Evolutionary conservation across 129 eudicot species (phyloP).

Genomic region (Glebionis coronaria): DNA sequence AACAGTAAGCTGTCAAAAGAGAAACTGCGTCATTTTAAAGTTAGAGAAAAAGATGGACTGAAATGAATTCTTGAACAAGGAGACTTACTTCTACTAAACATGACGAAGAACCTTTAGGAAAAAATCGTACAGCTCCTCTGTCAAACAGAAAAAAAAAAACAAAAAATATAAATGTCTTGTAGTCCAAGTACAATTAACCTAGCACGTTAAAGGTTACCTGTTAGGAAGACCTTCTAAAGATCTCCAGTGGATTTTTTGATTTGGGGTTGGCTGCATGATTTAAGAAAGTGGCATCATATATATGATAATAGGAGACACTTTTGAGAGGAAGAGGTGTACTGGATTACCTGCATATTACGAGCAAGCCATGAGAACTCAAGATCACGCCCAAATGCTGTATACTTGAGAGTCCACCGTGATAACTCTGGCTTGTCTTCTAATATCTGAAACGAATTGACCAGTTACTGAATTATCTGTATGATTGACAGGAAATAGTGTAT

Average conservation of each 20-base stretch:
- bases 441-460: constrained; percentile 44
- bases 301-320: constrained; percentile 4
- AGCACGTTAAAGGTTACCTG: constrained; percentile 43
- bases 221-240: constrained; percentile 95
- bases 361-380: constrained; percentile 99
- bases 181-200: not conserved
- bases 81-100: constrained; percentile 84
- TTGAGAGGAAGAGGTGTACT: not conserved
- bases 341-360: constrained; percentile 88
- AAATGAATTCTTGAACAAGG: constrained; percentile 16
- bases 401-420: constrained; percentile 94
- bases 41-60: constrained; percentile 2
- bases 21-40: not conserved
- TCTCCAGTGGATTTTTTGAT: constrained; percentile 98
- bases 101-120: constrained; percentile 76
- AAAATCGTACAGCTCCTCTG: constrained; percentile 98
- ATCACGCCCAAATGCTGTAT: constrained; percentile 86
- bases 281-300: constrained; percentile 9
- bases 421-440: constrained; percentile 87
- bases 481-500: not conserved
- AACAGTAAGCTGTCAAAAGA: constrained; percentile 72
- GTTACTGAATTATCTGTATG: not conserved
- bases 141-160: not conserved
- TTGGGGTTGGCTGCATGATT: constrained; percentile 80
- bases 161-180: constrained; percentile 18